These are phyloP conservation scores for Lipomyces spencermartinsiae DNA, from an alignment of 805 yeast genomes.

Conservation along the genomic window DNA sequence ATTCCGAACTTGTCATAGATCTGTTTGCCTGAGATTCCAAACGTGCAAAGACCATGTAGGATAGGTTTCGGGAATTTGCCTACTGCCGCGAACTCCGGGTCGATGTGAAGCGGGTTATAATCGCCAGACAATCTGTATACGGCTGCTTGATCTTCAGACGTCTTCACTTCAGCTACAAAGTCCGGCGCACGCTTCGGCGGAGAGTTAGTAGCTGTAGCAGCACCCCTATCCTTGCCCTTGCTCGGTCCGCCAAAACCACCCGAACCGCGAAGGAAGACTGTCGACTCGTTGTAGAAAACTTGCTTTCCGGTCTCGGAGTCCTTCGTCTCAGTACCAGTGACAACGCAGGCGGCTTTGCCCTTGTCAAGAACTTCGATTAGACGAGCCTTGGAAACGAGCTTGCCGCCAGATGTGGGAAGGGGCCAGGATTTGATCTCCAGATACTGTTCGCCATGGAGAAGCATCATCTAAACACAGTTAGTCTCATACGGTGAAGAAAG, in stretches of 20 bases:
- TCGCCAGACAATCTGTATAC: slow-evolving; percentile 92
- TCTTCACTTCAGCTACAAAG: slow-evolving; percentile 62
- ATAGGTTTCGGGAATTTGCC: slow-evolving; percentile 88
- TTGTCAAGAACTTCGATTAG: slow-evolving; percentile 83
- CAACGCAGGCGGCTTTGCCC: slow-evolving; percentile 79
- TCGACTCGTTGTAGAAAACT: slow-evolving; percentile 79
- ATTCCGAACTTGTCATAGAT: slow-evolving; percentile 81
- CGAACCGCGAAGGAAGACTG: slow-evolving; percentile 82
- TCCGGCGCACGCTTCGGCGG: slow-evolving; percentile 74
- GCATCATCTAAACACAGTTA: slow-evolving; percentile 55
- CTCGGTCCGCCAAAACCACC: slow-evolving; percentile 56
- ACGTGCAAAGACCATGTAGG: slow-evolving; percentile 87
- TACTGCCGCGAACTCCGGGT: slow-evolving; percentile 85
- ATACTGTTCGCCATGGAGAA: slow-evolving; percentile 95
- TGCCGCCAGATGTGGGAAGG: slow-evolving; percentile 63
- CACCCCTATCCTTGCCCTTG: slow-evolving; percentile 61
- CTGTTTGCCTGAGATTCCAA: slow-evolving; percentile 81
- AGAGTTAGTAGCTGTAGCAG: slow-evolving; percentile 66
- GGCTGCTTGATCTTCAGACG: slow-evolving; percentile 79
- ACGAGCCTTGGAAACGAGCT: slow-evolving; percentile 62
- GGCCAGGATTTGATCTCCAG: slow-evolving; percentile 77
- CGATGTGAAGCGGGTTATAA: slow-evolving; percentile 89
- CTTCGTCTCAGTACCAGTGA: slow-evolving; percentile 72
- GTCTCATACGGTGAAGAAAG: neutral
- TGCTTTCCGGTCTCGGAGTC: slow-evolving; percentile 73